Evolutionary conservation across 2,329 filamentous ascomycete genomes (phyloP), one percentile per base, ranked within the genome.

Genomic region (Waltergamsia citrina): DNA sequence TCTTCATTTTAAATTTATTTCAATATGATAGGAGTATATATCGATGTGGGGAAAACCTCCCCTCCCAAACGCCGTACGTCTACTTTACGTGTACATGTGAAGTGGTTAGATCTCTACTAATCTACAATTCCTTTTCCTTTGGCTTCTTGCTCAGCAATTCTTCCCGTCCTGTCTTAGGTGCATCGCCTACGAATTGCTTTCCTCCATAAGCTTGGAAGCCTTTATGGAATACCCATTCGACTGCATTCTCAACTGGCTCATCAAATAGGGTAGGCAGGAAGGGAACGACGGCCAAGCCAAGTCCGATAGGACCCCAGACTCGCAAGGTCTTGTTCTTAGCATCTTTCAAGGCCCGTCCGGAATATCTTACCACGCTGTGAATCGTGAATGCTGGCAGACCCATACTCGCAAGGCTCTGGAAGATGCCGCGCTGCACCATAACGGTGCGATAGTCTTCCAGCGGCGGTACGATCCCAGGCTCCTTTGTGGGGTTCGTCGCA

Each of bases 381-480:
- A 96, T 94, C 0, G 87, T 94, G 41, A 95, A 85, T 0, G 88
- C 90, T 1, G 90, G 92, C 44, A 96, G 59, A 3, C 85, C 92
- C 92, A 98, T 98, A 49, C 78, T 85, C 0, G 92, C 92, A 31
- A 98, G 41, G 43, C 77, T 78, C 62, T 98, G 92, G 61, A 98
- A 98, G 16, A 95, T 71, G 2, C 78, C 88, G 42, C 92, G 69
- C 63, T 98, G 85, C 17, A 79, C 81, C 83, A 95, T 93, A 6
- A 98, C 85, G 11, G 85, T 80, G 28, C 87, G 68, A 51, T 84
- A 98, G 54, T 98, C 90, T 47, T 98, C 87, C 22, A 94, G 71
- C 6, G 87, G 78, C 5, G 85, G 63, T 2, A 78, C 62, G 6
- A 56, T 52, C 1, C 63, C 64, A 0, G 69, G 61, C 25, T 51